Conservation (phyloP, 768 basidiomycete genomes). For the Melanogaster broomeanus region DNA sequence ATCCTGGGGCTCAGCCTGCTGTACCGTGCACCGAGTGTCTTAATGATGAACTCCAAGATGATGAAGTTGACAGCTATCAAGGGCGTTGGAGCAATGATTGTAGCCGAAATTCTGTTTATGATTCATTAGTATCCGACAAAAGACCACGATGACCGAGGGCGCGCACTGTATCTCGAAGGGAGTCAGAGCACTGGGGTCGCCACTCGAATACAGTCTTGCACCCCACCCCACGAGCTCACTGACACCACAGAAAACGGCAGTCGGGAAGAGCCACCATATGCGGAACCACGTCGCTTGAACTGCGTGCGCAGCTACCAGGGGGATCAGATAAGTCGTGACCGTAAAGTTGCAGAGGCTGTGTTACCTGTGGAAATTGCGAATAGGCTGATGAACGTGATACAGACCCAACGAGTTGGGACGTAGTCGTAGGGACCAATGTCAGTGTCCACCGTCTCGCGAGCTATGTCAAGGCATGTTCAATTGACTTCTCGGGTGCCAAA, state of each 20-base stretch:
- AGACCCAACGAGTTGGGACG: constrained; percentile 40
- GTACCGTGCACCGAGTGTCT: constrained; percentile 45
- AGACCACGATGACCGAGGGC: not conserved
- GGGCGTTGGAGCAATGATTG: constrained; percentile 57
- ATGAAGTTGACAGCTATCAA: constrained; percentile 59
- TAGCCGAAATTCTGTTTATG: constrained; percentile 32
- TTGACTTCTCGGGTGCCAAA: no score
- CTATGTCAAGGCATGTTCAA: not conserved
- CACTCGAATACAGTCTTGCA: constrained; percentile 53
- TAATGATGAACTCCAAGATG: constrained; percentile 50
- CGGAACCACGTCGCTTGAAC: constrained; percentile 45
- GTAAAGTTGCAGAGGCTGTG: not conserved
- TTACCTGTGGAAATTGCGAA: constrained; percentile 37
- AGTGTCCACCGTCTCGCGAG: not conserved
- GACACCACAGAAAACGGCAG: constrained; percentile 46
- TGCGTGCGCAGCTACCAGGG: constrained; percentile 44
- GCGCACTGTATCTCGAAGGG: constrained; percentile 49
- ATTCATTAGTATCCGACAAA: not conserved
- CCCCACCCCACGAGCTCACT: constrained; percentile 58
- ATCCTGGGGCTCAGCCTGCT: constrained; percentile 44
- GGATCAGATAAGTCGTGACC: not conserved
- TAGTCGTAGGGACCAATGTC: constrained; percentile 36
- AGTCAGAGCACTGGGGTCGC: constrained; percentile 11
- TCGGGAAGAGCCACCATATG: constrained; percentile 55
- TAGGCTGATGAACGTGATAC: constrained; percentile 40